A percentile compares a stretch with the other conserved stretches of the same genome.
phyloP scores from a whole-genome alignment of 768 basidiomycete genomes.

The Hygrocybe punicea region DNA sequence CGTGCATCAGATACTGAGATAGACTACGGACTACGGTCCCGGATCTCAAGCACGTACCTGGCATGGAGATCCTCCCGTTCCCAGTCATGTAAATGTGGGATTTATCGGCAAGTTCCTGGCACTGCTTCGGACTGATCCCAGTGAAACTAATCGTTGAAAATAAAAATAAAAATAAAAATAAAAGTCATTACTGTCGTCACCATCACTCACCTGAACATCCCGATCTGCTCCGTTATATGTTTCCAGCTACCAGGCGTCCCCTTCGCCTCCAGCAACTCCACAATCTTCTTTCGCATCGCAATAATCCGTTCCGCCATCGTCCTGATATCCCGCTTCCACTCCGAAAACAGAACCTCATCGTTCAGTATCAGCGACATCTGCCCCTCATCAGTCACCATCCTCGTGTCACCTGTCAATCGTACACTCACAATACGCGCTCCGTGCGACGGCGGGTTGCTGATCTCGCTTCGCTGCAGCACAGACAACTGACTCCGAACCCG shows the following conservation, averaged over 20 bases:
- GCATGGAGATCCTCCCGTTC: conserved; percentile 94
- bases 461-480: conserved; percentile 89
- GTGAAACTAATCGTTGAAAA: conserved; percentile 59
- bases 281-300: conserved; percentile 79
- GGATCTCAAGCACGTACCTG: conserved; percentile 24
- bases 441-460: conserved; percentile 90
- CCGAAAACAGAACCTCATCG: conserved; percentile 64
- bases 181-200: conserved; percentile 6
- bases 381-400: conserved; percentile 2
- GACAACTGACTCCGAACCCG: conserved; percentile 85
- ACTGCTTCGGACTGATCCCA: conserved; percentile 66
- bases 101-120: conserved; percentile 62
- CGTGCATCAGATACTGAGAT: background rate
- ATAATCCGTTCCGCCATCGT: conserved; percentile 95
- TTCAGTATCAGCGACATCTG: conserved; percentile 83
- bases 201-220: conserved; percentile 83
- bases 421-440: conserved; percentile 76
- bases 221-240: conserved; percentile 95
- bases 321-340: conserved; percentile 88
- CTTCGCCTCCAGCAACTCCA: conserved; percentile 69
- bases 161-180: no score
- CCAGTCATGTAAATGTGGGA: conserved; percentile 81
- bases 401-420: background rate
- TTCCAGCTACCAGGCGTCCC: conserved; percentile 92
- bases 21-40: background rate